Evolutionary conservation across 75 land plant species (phyloP).

Genomic region (Larix kaempferi): DNA sequence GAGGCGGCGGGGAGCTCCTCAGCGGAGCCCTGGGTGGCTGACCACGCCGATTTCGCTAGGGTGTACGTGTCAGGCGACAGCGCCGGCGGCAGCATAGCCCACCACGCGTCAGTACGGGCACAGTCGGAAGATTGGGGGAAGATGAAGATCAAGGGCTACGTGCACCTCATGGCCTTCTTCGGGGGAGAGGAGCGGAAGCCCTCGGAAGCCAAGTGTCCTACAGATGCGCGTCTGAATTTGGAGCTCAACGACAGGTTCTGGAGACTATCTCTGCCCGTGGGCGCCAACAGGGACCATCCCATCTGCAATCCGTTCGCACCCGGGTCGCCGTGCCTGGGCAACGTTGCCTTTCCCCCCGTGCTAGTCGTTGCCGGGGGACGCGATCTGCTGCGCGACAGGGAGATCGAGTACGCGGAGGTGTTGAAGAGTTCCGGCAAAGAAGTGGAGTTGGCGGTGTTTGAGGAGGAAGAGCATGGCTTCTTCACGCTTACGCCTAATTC

Average conservation of each 20-base stretch:
- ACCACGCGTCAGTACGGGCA: not conserved
- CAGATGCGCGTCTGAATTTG: not conserved
- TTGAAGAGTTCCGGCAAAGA: slow-evolving; percentile 18
- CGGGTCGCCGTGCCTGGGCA: not conserved
- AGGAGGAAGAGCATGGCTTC: too few species aligned
- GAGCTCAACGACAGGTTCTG: slow-evolving; percentile 16
- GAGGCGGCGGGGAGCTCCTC: not conserved
- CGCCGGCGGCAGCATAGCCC: slow-evolving; percentile 21
- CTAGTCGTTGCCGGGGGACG: slow-evolving; percentile 24
- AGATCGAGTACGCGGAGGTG: slow-evolving; percentile 19
- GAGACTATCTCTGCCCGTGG: slow-evolving; percentile 22
- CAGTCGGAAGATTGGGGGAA: not conserved
- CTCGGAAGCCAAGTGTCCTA: slow-evolving; percentile 1
- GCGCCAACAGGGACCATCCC: slow-evolving; percentile 19
- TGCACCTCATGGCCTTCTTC: slow-evolving; percentile 15
- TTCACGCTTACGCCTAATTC: too few species aligned
- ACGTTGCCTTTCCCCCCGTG: slow-evolving; percentile 14
- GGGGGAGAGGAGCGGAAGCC: slow-evolving; percentile 23
- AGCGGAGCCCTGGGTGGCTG: slow-evolving; percentile 15
- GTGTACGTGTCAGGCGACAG: slow-evolving; percentile 17
- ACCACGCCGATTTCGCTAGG: slow-evolving; percentile 3
- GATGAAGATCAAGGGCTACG: slow-evolving; percentile 10
- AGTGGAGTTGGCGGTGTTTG: slow-evolving; percentile 9
- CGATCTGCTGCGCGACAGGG: slow-evolving; percentile 32
- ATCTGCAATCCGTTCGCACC: slow-evolving; percentile 22